Conservation (phyloP, 768 basidiomycete species). For the Mrakia frigida region DNA sequence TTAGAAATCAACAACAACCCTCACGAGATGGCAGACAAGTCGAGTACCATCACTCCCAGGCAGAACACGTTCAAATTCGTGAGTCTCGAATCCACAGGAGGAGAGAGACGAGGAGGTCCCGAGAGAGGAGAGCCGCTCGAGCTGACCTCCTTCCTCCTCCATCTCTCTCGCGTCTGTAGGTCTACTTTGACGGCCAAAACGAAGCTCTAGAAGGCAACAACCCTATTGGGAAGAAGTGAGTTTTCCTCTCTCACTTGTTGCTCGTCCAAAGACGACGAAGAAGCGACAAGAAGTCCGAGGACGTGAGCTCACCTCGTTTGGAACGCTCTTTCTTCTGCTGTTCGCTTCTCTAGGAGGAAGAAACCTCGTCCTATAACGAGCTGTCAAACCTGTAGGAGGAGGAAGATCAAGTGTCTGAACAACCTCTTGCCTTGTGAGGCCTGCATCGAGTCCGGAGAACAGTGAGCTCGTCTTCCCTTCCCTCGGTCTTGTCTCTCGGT, state of each 20-base stretch:
- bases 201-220: not conserved
- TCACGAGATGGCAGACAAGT: not conserved
- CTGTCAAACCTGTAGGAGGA: not conserved
- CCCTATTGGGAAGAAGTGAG: not conserved
- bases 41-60: not conserved
- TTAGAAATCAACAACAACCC: not conserved
- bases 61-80: slow-evolving; percentile 17
- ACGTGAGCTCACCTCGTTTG: not conserved
- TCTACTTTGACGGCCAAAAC: slow-evolving; percentile 7
- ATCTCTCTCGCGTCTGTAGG: not conserved
- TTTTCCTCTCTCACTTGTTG: not conserved
- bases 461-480: not conserved
- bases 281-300: not conserved
- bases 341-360: not conserved
- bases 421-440: slow-evolving; percentile 5
- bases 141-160: not conserved
- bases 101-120: not conserved
- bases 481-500: not conserved
- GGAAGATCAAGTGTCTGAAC: slow-evolving; percentile 20
- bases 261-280: not conserved
- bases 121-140: too few relatives aligned
- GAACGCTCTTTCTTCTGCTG: not conserved
- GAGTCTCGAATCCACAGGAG: not conserved
- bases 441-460: not conserved
- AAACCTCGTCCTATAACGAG: slow-evolving; percentile 9